These are phyloP conservation scores for Coffea humblotiana DNA, from an alignment of 305 asterid species.

Conservation along the genomic window DNA sequence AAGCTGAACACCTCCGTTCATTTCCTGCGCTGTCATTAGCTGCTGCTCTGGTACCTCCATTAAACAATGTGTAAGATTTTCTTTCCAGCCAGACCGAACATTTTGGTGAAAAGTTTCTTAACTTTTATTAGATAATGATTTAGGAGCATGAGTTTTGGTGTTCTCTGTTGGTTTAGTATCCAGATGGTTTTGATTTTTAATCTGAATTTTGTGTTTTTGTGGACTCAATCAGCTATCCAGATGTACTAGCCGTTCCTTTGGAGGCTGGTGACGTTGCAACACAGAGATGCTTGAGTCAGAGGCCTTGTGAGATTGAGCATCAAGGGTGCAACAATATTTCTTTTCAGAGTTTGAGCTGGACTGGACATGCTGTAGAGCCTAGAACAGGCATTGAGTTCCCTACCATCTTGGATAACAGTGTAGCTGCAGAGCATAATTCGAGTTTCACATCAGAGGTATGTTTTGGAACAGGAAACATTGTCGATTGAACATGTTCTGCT, in stretches of 20 bases:
- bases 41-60: conserved; percentile 70
- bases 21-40: conserved; percentile 69
- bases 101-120: neutral
- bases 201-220: conserved; percentile 20
- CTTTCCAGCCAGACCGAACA: neutral
- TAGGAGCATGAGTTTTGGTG: neutral
- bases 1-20: conserved; percentile 58
- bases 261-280: conserved; percentile 49
- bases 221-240: conserved; percentile 50
- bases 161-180: neutral
- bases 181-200: neutral
- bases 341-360: conserved; percentile 55
- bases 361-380: conserved; percentile 66
- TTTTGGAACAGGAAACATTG: neutral
- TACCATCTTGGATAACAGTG: conserved; percentile 55
- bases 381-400: conserved; percentile 97
- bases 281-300: conserved; percentile 48
- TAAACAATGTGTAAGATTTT: conserved; percentile 66
- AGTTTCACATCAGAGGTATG: conserved; percentile 74
- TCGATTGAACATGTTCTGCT: neutral
- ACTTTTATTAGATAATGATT: too few species aligned
- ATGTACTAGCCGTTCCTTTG: conserved; percentile 50
- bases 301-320: conserved; percentile 66
- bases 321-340: conserved; percentile 49
- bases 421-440: conserved; percentile 48